Conservation (phyloP, 2,329 filamentous ascomycete genomes). For the Colletotrichum tabaci region DNA sequence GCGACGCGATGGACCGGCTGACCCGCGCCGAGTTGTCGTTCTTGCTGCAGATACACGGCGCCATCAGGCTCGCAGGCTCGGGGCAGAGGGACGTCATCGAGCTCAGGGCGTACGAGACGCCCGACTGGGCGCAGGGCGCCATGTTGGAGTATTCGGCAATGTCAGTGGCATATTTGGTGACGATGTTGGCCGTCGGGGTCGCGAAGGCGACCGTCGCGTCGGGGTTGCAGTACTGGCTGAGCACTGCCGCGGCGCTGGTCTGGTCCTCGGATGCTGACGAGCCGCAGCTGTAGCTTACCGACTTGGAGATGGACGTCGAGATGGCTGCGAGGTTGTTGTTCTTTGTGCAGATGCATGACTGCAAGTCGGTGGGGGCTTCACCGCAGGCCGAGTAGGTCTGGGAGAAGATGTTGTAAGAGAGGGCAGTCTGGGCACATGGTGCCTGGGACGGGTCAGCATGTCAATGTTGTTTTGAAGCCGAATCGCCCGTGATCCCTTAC, state of each 20-base stretch:
- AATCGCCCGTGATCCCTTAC: slow-evolving; percentile 48
- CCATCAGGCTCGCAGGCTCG: slow-evolving; percentile 57
- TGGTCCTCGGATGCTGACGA: slow-evolving; percentile 63
- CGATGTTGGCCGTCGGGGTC: slow-evolving; percentile 57
- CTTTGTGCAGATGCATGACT: slow-evolving; percentile 69
- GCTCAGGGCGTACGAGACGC: slow-evolving; percentile 57
- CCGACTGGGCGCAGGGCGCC: slow-evolving; percentile 59
- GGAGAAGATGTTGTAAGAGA: slow-evolving; percentile 60
- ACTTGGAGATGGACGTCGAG: slow-evolving; percentile 55
- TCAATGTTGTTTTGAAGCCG: neutral
- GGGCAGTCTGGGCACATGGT: slow-evolving; percentile 63
- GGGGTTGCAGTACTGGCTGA: slow-evolving; percentile 66
- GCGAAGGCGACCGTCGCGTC: slow-evolving; percentile 55
- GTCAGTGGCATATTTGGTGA: slow-evolving; percentile 66
- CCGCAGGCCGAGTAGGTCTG: slow-evolving; percentile 62
- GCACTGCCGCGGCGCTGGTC: slow-evolving; percentile 61
- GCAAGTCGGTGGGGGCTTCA: slow-evolving; percentile 59
- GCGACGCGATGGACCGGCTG: slow-evolving; percentile 59
- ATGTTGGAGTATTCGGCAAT: slow-evolving; percentile 59
- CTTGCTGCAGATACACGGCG: slow-evolving; percentile 68
- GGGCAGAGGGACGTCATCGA: slow-evolving; percentile 55
- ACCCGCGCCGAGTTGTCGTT: slow-evolving; percentile 62
- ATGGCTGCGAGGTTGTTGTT: slow-evolving; percentile 58
- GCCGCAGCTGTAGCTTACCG: slow-evolving; percentile 61
- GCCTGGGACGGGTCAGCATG: slow-evolving; percentile 54